These are phyloP conservation scores for Sporothrix variecibatus DNA, from an alignment of 2,329 filamentous ascomycete genomes.

Conservation along the genomic window DNA sequence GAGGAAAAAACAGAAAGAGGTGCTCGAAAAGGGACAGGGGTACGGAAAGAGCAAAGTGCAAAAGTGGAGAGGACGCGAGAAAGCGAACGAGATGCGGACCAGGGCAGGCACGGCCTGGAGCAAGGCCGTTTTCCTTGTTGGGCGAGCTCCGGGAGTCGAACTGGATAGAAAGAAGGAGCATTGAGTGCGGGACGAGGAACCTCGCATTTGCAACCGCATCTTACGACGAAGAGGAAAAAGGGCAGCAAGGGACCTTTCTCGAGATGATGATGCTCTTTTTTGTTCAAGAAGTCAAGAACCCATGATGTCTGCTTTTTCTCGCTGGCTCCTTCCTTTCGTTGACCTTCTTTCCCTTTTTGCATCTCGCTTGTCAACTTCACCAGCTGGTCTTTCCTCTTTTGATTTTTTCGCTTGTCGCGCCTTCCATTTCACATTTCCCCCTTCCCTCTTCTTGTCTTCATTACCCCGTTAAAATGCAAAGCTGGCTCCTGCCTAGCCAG, in stretches of 20 bases:
- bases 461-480: constrained; percentile 2
- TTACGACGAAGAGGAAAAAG: background rate
- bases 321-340: background rate
- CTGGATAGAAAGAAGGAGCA: background rate
- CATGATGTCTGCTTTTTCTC: background rate
- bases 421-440: background rate
- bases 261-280: background rate
- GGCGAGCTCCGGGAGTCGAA: background rate
- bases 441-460: background rate
- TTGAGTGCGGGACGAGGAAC: background rate
- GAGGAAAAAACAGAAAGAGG: background rate
- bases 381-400: background rate
- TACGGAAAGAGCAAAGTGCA: background rate
- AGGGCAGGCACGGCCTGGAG: background rate
- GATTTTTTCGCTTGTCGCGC: background rate
- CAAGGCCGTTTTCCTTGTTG: constrained; percentile 10
- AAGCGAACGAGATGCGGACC: background rate
- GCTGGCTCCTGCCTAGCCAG: background rate
- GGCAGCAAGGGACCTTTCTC: background rate
- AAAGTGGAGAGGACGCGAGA: background rate
- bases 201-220: background rate
- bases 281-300: background rate
- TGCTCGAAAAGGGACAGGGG: background rate
- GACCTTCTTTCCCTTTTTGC: background rate
- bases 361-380: background rate